Percentiles rank a stretch among this genome's conserved stretches.
Evolutionary conservation across 805 yeast genomes (phyloP).

Genomic region (Kuraishia cidri): DNA sequence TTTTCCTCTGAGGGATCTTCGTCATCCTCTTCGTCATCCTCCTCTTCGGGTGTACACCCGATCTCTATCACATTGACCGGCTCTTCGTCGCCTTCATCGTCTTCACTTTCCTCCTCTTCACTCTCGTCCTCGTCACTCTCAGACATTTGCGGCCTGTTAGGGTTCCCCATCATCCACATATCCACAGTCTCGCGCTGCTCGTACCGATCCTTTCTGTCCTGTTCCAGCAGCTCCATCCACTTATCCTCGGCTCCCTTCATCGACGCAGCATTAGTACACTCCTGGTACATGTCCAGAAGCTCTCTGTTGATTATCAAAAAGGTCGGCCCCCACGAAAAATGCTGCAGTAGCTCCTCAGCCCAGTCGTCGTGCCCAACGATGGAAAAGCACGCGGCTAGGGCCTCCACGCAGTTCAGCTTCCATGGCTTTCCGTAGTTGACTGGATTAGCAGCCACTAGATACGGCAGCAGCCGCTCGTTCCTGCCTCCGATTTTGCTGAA

Average conservation of each 20-base stretch:
- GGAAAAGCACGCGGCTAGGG: constrained; percentile 93
- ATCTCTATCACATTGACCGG: too few relatives aligned
- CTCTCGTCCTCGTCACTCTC: constrained; percentile 12
- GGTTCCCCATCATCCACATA: constrained; percentile 73
- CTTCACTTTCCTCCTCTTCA: constrained; percentile 11
- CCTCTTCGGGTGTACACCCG: too few relatives aligned
- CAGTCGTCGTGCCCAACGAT: constrained; percentile 86
- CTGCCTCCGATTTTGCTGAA: constrained; percentile 87
- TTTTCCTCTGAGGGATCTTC: constrained; percentile 17
- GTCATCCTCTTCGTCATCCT: too few relatives aligned
- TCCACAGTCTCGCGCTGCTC: constrained; percentile 44
- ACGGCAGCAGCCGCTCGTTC: constrained; percentile 81
- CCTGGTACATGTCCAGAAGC: constrained; percentile 60
- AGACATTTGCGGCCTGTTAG: constrained; percentile 37
- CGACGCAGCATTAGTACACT: constrained; percentile 75
- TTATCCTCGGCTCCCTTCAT: constrained; percentile 63
- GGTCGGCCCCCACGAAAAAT: constrained; percentile 92
- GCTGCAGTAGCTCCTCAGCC: constrained; percentile 69
- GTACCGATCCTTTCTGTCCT: constrained; percentile 56
- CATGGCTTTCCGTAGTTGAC: constrained; percentile 96
- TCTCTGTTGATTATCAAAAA: constrained; percentile 80
- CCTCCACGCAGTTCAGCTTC: constrained; percentile 94
- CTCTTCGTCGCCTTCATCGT: constrained; percentile 15
- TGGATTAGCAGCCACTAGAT: constrained; percentile 91
- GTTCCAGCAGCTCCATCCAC: constrained; percentile 64